Percentiles rank a stretch among this genome's conserved stretches.
Conservation (phyloP, 257 asterid species). For the Scutellaria barbata region DNA sequence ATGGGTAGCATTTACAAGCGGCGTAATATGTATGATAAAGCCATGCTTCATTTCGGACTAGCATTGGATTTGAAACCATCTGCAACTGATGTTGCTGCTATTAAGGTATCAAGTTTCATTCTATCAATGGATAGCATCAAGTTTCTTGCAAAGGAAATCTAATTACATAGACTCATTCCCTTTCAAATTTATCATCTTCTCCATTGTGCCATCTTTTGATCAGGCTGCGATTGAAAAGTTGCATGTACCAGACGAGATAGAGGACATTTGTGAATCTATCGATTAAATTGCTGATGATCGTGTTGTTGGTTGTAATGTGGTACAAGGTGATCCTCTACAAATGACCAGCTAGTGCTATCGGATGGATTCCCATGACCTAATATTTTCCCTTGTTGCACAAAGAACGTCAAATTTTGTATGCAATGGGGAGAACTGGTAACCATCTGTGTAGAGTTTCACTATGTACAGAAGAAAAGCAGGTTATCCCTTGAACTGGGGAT, state of each 20-base stretch:
- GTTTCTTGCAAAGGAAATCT: not conserved
- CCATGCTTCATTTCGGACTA: conserved; percentile 95
- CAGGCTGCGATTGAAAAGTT: conserved; percentile 95
- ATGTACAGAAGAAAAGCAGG: conserved; percentile 11
- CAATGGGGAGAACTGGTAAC: conserved; percentile 11
- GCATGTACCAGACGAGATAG: conserved; percentile 90
- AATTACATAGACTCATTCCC: not conserved
- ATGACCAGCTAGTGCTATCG: conserved; percentile 44
- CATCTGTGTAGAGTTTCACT: not conserved
- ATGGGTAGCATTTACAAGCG: conserved; percentile 94
- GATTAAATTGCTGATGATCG: conserved; percentile 20
- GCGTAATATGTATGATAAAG: conserved; percentile 67
- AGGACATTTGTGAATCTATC: conserved; percentile 56
- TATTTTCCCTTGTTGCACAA: conserved; percentile 12
- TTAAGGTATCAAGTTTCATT: conserved; percentile 61
- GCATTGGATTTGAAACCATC: conserved; percentile 97
- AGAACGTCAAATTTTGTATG: not conserved
- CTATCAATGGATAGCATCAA: not conserved
- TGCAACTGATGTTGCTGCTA: conserved; percentile 91
- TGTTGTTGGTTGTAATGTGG: conserved; percentile 32
- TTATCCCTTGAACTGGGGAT: not conserved
- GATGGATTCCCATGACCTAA: conserved; percentile 26
- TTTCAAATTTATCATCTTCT: not conserved
- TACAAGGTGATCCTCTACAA: conserved; percentile 30
- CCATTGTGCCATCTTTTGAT: conserved; percentile 14